phyloP scores from a whole-genome alignment of 306 rosid species.

The Acacia acuminata region DNA sequence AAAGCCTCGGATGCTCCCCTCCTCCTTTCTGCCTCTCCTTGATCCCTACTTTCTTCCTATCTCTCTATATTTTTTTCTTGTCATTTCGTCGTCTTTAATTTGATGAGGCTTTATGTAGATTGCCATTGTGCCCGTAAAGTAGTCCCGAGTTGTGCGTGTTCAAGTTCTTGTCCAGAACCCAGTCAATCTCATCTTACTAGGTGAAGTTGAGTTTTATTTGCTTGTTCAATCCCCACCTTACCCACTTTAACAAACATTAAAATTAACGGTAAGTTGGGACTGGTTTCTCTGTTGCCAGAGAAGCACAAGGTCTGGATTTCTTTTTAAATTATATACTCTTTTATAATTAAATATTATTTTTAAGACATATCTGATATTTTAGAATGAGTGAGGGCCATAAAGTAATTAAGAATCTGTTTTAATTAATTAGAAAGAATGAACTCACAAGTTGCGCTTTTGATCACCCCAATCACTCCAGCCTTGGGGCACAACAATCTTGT shows the following conservation, averaged over 20 bases:
- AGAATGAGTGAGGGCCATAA: neutral
- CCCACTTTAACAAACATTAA: conserved; percentile 25
- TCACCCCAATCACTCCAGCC: conserved; percentile 85
- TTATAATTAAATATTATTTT: too few relatives aligned
- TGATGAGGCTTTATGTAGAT: neutral
- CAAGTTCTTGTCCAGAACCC: neutral
- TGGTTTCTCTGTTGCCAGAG: too few relatives aligned
- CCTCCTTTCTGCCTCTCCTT: conserved; percentile 14
- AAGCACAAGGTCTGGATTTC: neutral
- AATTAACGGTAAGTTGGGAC: too few relatives aligned
- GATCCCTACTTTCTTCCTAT: neutral
- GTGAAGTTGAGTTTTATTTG: conserved; percentile 1
- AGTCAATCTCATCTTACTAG: conserved; percentile 1
- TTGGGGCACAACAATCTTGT: conserved; percentile 52
- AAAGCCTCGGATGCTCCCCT: conserved; percentile 33
- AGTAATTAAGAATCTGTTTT: neutral
- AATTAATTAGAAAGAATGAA: neutral
- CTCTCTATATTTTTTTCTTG: neutral
- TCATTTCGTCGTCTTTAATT: neutral
- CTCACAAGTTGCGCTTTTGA: conserved; percentile 61
- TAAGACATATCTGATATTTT: too few relatives aligned
- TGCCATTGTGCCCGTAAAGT: neutral
- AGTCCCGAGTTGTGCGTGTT: neutral
- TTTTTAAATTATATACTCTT: neutral
- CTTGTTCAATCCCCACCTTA: conserved; percentile 16